Conservation (phyloP, 495 filamentous ascomycete species). For the Cetradonia linearis region DNA sequence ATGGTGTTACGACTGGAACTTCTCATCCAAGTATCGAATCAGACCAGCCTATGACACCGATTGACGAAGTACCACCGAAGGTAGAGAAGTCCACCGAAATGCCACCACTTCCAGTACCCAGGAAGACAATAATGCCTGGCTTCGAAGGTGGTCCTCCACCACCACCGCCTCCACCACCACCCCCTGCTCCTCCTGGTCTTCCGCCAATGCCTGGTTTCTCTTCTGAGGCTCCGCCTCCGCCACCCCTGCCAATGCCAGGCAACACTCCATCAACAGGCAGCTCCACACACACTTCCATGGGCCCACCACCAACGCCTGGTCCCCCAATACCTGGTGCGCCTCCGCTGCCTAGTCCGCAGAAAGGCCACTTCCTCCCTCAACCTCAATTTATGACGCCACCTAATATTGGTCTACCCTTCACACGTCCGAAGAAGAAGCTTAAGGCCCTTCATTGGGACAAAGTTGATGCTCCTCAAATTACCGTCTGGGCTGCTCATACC, state of each 20-base stretch:
- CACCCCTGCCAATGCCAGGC: conserved; percentile 36
- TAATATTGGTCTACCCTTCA: conserved; percentile 55
- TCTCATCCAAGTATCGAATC: conserved; percentile 69
- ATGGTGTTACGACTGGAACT: conserved; percentile 66
- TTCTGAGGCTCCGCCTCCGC: conserved; percentile 45
- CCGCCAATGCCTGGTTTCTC: conserved; percentile 34
- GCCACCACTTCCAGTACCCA: conserved; percentile 36
- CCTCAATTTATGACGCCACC: conserved; percentile 36
- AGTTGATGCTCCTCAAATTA: conserved; percentile 85
- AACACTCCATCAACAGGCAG: conserved; percentile 22
- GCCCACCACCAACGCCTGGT: conserved; percentile 41
- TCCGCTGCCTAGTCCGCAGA: conserved; percentile 48
- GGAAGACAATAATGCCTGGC: conserved; percentile 38
- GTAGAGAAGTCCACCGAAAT: conserved; percentile 27
- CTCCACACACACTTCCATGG: conserved; percentile 24
- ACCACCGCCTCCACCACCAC: conserved; percentile 36
- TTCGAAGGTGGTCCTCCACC: conserved; percentile 37
- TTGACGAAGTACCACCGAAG: conserved; percentile 43
- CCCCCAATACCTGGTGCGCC: conserved; percentile 48
- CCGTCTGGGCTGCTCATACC: conserved; percentile 85
- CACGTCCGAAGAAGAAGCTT: conserved; percentile 94
- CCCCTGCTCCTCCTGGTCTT: conserved; percentile 39
- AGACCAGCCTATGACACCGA: conserved; percentile 58
- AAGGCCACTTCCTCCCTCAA: conserved; percentile 40
- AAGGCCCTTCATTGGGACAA: conserved; percentile 99